Evolutionary conservation across 345 rosid genomes (phyloP), one percentile per base, ranked within the genome.

Genomic region (Salix caprea): DNA sequence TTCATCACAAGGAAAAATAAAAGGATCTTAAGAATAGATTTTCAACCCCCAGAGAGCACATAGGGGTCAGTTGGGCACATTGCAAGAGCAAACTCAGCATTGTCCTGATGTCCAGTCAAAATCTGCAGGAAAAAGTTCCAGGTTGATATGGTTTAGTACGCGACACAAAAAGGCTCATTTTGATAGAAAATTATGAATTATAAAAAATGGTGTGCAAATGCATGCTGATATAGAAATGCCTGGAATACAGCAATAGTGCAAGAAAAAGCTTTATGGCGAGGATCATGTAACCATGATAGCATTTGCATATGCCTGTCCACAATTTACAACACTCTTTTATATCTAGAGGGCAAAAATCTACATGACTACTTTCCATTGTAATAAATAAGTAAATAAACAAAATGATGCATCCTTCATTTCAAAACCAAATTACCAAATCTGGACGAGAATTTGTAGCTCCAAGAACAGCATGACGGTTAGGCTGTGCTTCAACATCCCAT

Each of bases 21-120:
- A 28, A 30, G 46, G 21, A 28, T 11, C 30, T 48, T 50, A 23
- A 34, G 60, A 19, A 14, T 9, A 34, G 46, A 56, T 16, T 67
- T 54, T 69, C 74, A 79, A 96, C 99, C 99, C 92, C 99, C 99
- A 89, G 98, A 96, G 76, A 96, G 96, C 61, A 96, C 99, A 89
- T 83, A 96, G 64, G 99, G 98, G 79, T 94, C 98, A 16, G 93
- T 88, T 68, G 97, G 96, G 85, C 98, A 94, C 99, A 96, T 88
- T 78, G 99, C 97, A 78, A 96, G 99, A 72, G 99, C 99, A 80
- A 92, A 96, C 81, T 96, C 99, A 54, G 99, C 99, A 92, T 96
- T 96, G 77, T 96, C 99, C 83, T 88, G 93, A 84, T 96, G 99
- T 60, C 99, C 99, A 46, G 97, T 94, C 85, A 96, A 86, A 82